A percentile compares a stretch with the other conserved stretches of the same genome.
These are phyloP conservation scores for Colletotrichum theobromicola DNA, from an alignment of 2,329 filamentous ascomycete genomes.

Conservation along the genomic window DNA sequence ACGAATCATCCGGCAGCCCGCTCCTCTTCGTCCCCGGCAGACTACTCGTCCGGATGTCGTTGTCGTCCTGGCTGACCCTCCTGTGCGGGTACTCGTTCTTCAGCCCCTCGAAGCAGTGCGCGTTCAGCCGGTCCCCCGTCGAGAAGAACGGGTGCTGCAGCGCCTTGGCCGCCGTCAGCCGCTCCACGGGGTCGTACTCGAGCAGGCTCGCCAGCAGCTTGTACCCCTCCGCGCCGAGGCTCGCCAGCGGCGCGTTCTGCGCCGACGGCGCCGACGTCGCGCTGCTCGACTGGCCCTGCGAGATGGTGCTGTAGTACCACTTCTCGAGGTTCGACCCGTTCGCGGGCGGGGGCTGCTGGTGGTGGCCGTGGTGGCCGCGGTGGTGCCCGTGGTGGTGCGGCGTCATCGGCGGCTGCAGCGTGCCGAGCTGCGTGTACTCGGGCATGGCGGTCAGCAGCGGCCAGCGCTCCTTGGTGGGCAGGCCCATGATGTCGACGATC, in stretches of 20 bases:
- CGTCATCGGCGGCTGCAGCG: slow-evolving; percentile 56
- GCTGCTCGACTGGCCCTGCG: slow-evolving; percentile 57
- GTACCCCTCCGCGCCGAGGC: slow-evolving; percentile 78
- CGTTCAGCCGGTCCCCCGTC: slow-evolving; percentile 72
- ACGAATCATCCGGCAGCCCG: slow-evolving; percentile 79
- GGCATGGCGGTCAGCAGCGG: slow-evolving; percentile 84
- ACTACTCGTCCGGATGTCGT: slow-evolving; percentile 91
- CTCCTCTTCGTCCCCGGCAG: slow-evolving; percentile 90
- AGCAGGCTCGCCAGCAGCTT: slow-evolving; percentile 81
- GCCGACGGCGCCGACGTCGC: slow-evolving; percentile 45
- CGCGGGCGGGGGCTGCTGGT: slow-evolving; percentile 28
- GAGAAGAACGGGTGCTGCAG: slow-evolving; percentile 91
- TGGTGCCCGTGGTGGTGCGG: slow-evolving; percentile 46
- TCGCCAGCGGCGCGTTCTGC: slow-evolving; percentile 49
- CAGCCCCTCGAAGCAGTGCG: slow-evolving; percentile 90
- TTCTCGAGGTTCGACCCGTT: slow-evolving; percentile 69
- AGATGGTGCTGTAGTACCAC: slow-evolving; percentile 78
- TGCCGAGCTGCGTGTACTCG: slow-evolving; percentile 76
- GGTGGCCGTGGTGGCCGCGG: slow-evolving; percentile 46
- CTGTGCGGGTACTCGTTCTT: slow-evolving; percentile 89
- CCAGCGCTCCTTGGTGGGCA: slow-evolving; percentile 90
- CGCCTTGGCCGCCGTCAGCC: slow-evolving; percentile 86
- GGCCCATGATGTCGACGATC: slow-evolving; percentile 94
- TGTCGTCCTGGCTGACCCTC: slow-evolving; percentile 91
- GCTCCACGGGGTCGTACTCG: slow-evolving; percentile 90